Evolutionary conservation across 345 rosid species (phyloP).

Genomic region (Atalantia buxifolia): DNA sequence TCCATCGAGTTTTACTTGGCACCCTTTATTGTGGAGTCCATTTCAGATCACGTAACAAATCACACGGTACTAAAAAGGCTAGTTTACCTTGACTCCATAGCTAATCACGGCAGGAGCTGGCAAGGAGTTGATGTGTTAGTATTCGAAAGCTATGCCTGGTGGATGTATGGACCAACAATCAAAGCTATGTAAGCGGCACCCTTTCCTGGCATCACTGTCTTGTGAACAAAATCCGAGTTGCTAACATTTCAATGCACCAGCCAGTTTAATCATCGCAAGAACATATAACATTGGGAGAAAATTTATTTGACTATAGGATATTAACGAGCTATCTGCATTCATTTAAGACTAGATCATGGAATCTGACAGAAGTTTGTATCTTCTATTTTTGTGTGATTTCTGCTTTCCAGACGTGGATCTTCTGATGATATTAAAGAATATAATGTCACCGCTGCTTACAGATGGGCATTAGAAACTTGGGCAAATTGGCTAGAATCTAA

Average conservation of each 20-base stretch:
- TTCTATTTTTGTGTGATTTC: neutral
- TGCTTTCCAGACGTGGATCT: slow-evolving; percentile 49
- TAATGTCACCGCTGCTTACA: slow-evolving; percentile 68
- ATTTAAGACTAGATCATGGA: neutral
- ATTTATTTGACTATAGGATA: neutral
- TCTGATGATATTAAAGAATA: slow-evolving; percentile 46
- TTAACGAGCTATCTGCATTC: neutral
- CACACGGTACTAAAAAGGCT: slow-evolving; percentile 73
- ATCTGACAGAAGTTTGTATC: neutral
- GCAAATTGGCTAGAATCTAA: slow-evolving; percentile 69
- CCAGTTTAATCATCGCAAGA: neutral
- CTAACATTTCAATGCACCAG: neutral
- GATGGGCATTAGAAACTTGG: slow-evolving; percentile 75
- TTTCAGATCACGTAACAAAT: slow-evolving; percentile 89
- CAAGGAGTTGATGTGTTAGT: slow-evolving; percentile 63
- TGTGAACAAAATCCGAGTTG: no score
- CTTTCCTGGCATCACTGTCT: neutral
- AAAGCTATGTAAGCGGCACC: slow-evolving; percentile 66
- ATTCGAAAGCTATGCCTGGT: slow-evolving; percentile 91
- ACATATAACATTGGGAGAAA: neutral
- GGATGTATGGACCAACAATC: slow-evolving; percentile 85
- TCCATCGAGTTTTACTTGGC: slow-evolving; percentile 93
- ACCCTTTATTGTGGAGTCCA: slow-evolving; percentile 83
- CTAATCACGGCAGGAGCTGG: slow-evolving; percentile 78
- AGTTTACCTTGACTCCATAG: slow-evolving; percentile 75